phyloP scores from a whole-genome alignment of 768 basidiomycete species.

The Tubosaeta sp. region DNA sequence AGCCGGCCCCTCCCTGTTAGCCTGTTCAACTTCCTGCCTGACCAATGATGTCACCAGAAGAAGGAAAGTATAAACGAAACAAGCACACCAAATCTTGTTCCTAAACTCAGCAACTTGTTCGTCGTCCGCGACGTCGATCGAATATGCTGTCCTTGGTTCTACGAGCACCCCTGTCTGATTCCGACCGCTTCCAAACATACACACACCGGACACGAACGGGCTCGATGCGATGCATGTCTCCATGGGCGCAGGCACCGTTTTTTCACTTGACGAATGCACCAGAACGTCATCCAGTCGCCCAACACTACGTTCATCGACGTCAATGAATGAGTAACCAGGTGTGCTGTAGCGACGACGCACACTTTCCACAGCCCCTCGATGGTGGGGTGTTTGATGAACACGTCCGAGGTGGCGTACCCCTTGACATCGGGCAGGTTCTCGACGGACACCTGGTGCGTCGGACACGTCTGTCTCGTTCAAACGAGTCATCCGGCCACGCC shows the following conservation, averaged over 20 bases:
- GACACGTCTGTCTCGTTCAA: conserved; percentile 16
- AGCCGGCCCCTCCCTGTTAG: conserved; percentile 36
- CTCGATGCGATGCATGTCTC: conserved; percentile 23
- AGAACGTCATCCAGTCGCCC: conserved; percentile 36
- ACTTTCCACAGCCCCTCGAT: conserved; percentile 41
- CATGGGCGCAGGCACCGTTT: conserved; percentile 33
- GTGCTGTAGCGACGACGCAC: conserved; percentile 18
- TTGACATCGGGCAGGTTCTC: conserved; percentile 35
- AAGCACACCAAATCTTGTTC: conserved; percentile 36
- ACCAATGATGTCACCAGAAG: background rate
- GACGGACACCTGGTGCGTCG: conserved; percentile 26
- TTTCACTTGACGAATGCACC: conserved; percentile 31
- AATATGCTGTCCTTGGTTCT: conserved; percentile 29
- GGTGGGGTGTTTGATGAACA: conserved; percentile 42
- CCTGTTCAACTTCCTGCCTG: conserved; percentile 39
- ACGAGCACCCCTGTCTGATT: conserved; percentile 28
- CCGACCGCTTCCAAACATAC: conserved; percentile 40
- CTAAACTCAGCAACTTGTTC: conserved; percentile 28
- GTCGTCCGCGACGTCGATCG: conserved; percentile 30
- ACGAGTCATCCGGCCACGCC: background rate
- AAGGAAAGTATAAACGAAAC: background rate
- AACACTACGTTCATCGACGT: conserved; percentile 24
- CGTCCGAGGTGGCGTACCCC: conserved; percentile 43
- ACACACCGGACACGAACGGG: conserved; percentile 25
- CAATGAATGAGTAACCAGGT: background rate